These are phyloP conservation scores for Penicillium bovifimosum DNA, from an alignment of 495 filamentous ascomycete species.

Conservation along the genomic window DNA sequence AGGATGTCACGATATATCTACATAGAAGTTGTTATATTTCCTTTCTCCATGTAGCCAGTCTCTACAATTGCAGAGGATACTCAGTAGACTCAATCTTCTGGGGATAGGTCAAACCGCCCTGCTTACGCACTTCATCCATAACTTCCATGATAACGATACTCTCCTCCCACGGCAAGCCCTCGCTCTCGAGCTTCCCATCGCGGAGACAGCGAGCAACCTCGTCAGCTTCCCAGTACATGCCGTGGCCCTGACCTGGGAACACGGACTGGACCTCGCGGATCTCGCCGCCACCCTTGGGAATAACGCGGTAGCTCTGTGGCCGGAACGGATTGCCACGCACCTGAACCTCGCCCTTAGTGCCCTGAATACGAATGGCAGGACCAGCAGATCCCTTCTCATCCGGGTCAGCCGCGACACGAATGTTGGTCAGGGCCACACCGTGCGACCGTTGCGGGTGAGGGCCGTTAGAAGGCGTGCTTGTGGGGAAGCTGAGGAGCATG, in stretches of 20 bases:
- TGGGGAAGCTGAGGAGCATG: constrained; percentile 73
- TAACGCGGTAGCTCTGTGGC: constrained; percentile 59
- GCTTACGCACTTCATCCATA: constrained; percentile 83
- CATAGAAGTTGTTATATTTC: not conserved
- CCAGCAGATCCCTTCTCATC: constrained; percentile 56
- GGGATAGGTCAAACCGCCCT: constrained; percentile 74
- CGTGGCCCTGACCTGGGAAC: constrained; percentile 65
- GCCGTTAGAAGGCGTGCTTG: constrained; percentile 45
- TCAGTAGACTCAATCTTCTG: constrained; percentile 74
- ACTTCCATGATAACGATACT: constrained; percentile 88
- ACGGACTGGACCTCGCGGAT: constrained; percentile 56
- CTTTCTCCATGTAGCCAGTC: not conserved
- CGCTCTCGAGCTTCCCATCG: constrained; percentile 78
- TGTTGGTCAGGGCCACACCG: constrained; percentile 72
- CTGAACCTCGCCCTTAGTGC: constrained; percentile 80
- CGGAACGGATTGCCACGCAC: constrained; percentile 69
- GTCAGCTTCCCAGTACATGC: constrained; percentile 96
- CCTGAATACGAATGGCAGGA: constrained; percentile 75
- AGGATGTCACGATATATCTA: not conserved
- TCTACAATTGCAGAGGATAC: constrained; percentile 47
- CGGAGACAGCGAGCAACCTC: constrained; percentile 77
- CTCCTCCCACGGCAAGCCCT: constrained; percentile 68
- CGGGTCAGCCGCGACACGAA: constrained; percentile 64
- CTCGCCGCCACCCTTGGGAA: constrained; percentile 38
- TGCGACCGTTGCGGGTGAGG: constrained; percentile 41